These are phyloP conservation scores for Cyberlindnera mycetangii DNA, from an alignment of 805 yeast genomes.

Conservation along the genomic window DNA sequence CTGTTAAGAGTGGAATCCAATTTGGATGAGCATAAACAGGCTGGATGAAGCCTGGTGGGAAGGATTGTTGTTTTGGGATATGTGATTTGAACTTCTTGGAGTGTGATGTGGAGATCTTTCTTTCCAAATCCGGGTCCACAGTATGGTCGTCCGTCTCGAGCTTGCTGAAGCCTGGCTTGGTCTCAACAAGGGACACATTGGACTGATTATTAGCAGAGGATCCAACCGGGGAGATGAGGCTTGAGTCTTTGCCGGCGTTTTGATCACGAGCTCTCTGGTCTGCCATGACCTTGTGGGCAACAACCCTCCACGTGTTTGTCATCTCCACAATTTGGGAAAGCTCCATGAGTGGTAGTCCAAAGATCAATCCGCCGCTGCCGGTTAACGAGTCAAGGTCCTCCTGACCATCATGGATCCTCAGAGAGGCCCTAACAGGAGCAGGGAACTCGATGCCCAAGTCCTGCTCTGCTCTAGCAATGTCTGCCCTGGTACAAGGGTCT, in stretches of 20 bases:
- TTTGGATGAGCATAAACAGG: slow-evolving; percentile 79
- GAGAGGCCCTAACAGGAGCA: slow-evolving; percentile 74
- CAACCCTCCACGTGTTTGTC: slow-evolving; percentile 83
- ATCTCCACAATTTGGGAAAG: slow-evolving; percentile 77
- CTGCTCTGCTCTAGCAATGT: slow-evolving; percentile 76
- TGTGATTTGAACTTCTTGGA: slow-evolving; percentile 36
- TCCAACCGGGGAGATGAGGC: slow-evolving; percentile 27
- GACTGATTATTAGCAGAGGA: slow-evolving; percentile 23
- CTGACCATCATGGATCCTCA: slow-evolving; percentile 88
- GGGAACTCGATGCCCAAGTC: slow-evolving; percentile 79
- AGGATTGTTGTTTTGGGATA: slow-evolving; percentile 56
- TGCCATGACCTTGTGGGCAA: slow-evolving; percentile 43
- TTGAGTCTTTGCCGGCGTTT: slow-evolving; percentile 17
- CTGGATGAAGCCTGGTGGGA: slow-evolving; percentile 76
- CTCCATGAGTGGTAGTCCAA: slow-evolving; percentile 76
- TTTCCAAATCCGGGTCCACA: slow-evolving; percentile 23
- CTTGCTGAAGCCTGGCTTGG: slow-evolving; percentile 29
- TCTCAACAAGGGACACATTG: slow-evolving; percentile 25
- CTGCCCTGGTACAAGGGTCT: slow-evolving; percentile 76
- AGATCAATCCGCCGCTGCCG: slow-evolving; percentile 69
- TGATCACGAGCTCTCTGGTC: slow-evolving; percentile 26
- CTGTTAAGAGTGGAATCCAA: slow-evolving; percentile 92
- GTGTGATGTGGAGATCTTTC: slow-evolving; percentile 19
- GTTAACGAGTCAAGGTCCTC: slow-evolving; percentile 69
- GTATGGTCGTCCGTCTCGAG: slow-evolving; percentile 8